Evolutionary conservation across 306 rosid genomes (phyloP), one percentile per base, ranked within the genome.

Genomic region (Glycine latifolia): DNA sequence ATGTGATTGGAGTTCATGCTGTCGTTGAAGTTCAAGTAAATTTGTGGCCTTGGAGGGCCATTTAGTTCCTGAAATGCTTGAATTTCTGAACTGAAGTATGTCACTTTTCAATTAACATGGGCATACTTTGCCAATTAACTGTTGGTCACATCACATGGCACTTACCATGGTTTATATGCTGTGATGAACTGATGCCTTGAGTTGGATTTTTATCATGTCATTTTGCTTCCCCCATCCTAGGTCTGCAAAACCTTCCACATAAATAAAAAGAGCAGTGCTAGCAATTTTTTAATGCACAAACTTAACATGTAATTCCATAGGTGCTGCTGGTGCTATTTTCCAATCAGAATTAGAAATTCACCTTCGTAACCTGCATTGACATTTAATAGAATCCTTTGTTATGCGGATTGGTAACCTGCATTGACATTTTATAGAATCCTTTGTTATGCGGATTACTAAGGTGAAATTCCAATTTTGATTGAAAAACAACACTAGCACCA

Each of bases 1-100:
- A 59, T 84, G 55, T 85, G 65, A 46, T 59, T 43, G 77, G 44
- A 73, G 79, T 62, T 80, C 77, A 66, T 62, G 26, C 47, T 75
- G 48, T 69, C 80, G 48, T 13, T 67, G 56, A 73, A 60, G 76
- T 75, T 77, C 35, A 20, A 69, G 82, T 76, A 63, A 79, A 73
- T 67, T 74, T 83, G 73, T 79, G 70, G 84, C 60, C 83, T 59
- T 52, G 4, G 70, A 76, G 71, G 41, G 72, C 15, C 33, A 35
- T 79, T 75, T 67, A 39, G 14, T 66, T 85, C 46, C 73, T 48
- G 9, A 70, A 69, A 48, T 17, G 66, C 63, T 71, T 71, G 37
- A 71, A 16, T 71, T 62, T 71, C 72, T 70, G 60, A 35, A 62
- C 15, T 61, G 13, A 50, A 44, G 59, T 39, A 31, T 77, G 74